Base-by-base conservation (phyloP, 2,329 filamentous ascomycete genomes). In the Pseudocercospora pini-densiflorae region DNA sequence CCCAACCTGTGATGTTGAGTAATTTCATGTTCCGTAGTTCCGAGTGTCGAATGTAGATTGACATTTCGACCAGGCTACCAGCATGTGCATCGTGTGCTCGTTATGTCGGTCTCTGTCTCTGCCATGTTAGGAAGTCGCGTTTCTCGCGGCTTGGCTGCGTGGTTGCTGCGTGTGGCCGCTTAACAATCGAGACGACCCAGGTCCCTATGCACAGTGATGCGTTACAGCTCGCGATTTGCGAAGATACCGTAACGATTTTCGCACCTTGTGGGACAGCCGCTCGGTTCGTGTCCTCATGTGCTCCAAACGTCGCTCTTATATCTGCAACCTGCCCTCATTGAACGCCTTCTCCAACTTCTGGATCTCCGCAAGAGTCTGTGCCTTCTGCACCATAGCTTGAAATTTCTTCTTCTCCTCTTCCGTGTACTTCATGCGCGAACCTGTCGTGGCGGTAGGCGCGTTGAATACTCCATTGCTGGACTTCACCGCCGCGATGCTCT, bases 291-390 rank as follows among this genome's bases (percentile, higher is more conserved):
- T 23, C 14, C 47, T 8, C 47, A 23, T 4, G 5, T 10, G 14
- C 71, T 59, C 2, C 94, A 1, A 1, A 7, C 16, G 40, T 14
- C 40, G n/a, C 19, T 16, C 40, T 43, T 19, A 43, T 43, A 43
- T 43, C 40, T 43, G 94, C 79, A 98, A 85, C 75, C 92, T 85
- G 1, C 95, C 95, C 79, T 98, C 94, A 69, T 92, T 92, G 71
- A 98, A 81, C 79, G 95, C 92, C 83, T 94, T 97, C 83, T 99
- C 95, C 77, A 99, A 79, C 72, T 88, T 86, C 64, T 92, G 90
- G 77, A 99, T 96, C 82, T 98, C 95, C 72, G 93, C 90, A 75
- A 99, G 79, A 76, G 91, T 97, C 78, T 90, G 93, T 5, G 95
- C 94, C 75, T 92, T 92, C 80, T 89, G 89, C 79, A 99, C 97